A percentile compares a stretch with the other conserved stretches of the same genome.
phyloP scores from a whole-genome alignment of 2,329 filamentous ascomycete genomes.

The Colletotrichum truncatum region DNA sequence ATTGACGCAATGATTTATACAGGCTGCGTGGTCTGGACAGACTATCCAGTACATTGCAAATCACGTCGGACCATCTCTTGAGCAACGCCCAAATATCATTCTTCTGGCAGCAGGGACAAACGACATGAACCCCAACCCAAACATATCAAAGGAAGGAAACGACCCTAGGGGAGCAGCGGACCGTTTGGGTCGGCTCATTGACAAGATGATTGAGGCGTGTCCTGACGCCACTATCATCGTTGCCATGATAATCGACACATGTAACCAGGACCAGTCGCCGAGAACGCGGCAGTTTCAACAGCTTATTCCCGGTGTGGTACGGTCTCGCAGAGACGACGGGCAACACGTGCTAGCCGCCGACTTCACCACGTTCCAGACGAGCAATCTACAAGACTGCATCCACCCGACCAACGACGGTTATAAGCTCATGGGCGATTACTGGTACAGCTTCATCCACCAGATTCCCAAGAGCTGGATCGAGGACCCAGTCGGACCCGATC shows the following conservation, averaged over 20 bases:
- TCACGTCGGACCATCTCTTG: constrained; percentile 39
- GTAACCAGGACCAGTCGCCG: constrained; percentile 34
- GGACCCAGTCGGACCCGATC: constrained; percentile 14
- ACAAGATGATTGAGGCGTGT: constrained; percentile 38
- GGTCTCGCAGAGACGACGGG: constrained; percentile 33
- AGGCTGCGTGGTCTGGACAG: constrained; percentile 47
- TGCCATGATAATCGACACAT: constrained; percentile 43
- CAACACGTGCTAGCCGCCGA: constrained; percentile 41
- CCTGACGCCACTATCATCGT: constrained; percentile 44
- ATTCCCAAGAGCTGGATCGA: constrained; percentile 34
- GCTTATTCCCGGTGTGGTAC: constrained; percentile 39
- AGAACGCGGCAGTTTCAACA: constrained; percentile 36
- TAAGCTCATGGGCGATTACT: constrained; percentile 32
- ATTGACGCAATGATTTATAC: not conserved
- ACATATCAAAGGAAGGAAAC: constrained; percentile 40
- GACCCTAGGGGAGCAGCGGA: constrained; percentile 37
- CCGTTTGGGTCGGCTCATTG: constrained; percentile 41
- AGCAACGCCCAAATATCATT: constrained; percentile 43
- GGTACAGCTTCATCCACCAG: constrained; percentile 36
- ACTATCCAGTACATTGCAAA: constrained; percentile 45
- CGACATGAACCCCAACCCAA: constrained; percentile 17
- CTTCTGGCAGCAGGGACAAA: constrained; percentile 41
- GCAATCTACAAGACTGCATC: constrained; percentile 35
- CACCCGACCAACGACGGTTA: constrained; percentile 35
- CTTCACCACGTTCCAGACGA: constrained; percentile 37